Conservation (phyloP, 495 filamentous ascomycete genomes). For the Penicillium lividum region DNA sequence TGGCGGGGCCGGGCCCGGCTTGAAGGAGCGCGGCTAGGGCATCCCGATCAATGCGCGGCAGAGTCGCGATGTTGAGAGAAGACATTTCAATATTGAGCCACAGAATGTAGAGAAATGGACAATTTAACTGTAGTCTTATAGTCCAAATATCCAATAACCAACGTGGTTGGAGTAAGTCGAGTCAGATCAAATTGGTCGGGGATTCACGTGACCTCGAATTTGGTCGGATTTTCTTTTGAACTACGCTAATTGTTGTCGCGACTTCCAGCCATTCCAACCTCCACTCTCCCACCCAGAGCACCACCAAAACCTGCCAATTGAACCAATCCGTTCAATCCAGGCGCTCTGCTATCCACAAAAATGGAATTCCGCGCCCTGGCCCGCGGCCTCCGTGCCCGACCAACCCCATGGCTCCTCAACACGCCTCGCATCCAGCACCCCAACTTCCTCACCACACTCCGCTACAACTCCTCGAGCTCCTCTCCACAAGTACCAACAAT, state of each 20-base stretch:
- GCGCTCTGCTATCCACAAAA: constrained; percentile 6
- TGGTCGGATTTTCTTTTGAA: constrained; percentile 23
- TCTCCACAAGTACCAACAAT: constrained; percentile 8
- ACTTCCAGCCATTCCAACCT: constrained; percentile 10
- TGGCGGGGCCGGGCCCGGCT: constrained; percentile 33
- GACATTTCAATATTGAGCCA: constrained; percentile 43
- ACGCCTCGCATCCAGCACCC: constrained; percentile 19
- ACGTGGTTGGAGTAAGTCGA: background rate
- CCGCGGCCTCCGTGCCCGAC: constrained; percentile 38
- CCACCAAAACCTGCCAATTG: constrained; percentile 5
- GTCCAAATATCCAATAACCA: background rate
- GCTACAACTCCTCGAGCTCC: constrained; percentile 29
- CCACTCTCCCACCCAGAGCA: background rate
- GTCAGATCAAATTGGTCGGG: constrained; percentile 1
- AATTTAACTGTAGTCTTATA: background rate
- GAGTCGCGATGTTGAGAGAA: constrained; percentile 54
- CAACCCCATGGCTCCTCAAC: constrained; percentile 30
- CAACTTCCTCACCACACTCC: constrained; percentile 23
- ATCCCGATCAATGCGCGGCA: constrained; percentile 65
- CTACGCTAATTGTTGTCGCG: constrained; percentile 7
- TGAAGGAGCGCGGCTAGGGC: constrained; percentile 56
- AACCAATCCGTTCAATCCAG: background rate
- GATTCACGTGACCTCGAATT: constrained; percentile 32
- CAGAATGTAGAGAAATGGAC: background rate
- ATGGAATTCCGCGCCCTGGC: constrained; percentile 42